These are phyloP conservation scores for Tylopilus rubrobrunneus DNA, from an alignment of 768 basidiomycete species.

Conservation along the genomic window DNA sequence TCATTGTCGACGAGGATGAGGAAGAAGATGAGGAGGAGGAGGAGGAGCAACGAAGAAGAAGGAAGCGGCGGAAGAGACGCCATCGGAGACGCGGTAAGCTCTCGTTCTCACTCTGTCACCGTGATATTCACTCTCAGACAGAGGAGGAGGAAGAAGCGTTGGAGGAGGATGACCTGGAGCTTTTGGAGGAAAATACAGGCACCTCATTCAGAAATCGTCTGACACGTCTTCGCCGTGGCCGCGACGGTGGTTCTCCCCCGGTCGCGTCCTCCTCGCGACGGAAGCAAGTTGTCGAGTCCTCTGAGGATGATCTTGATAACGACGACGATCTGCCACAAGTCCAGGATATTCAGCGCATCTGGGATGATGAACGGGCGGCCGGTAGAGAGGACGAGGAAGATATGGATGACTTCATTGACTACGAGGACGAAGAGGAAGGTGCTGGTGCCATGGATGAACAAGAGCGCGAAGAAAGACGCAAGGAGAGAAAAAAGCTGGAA, in stretches of 20 bases:
- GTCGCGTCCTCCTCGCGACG: constrained; percentile 58
- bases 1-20: constrained; percentile 93
- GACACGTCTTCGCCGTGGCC: constrained; percentile 71
- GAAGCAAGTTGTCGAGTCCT: constrained; percentile 60
- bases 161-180: constrained; percentile 86
- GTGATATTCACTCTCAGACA: constrained; percentile 14
- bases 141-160: constrained; percentile 62
- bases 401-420: constrained; percentile 73
- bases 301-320: constrained; percentile 69
- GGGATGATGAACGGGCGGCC: constrained; percentile 71
- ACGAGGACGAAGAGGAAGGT: constrained; percentile 77
- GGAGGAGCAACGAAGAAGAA: constrained; percentile 50
- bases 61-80: constrained; percentile 64
- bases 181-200: constrained; percentile 82
- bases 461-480: constrained; percentile 70
- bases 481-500: constrained; percentile 60
- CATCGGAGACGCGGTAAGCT: constrained; percentile 51
- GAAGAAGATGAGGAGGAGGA: constrained; percentile 64
- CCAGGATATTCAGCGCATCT: constrained; percentile 60
- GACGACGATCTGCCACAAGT: constrained; percentile 50
- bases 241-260: constrained; percentile 67
- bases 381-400: constrained; percentile 55
- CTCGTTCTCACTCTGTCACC: constrained; percentile 4
- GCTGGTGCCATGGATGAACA: constrained; percentile 75
- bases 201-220: constrained; percentile 70